Conservation (phyloP, 2,329 filamentous ascomycete species). For the Stachybotrys chartarum region DNA sequence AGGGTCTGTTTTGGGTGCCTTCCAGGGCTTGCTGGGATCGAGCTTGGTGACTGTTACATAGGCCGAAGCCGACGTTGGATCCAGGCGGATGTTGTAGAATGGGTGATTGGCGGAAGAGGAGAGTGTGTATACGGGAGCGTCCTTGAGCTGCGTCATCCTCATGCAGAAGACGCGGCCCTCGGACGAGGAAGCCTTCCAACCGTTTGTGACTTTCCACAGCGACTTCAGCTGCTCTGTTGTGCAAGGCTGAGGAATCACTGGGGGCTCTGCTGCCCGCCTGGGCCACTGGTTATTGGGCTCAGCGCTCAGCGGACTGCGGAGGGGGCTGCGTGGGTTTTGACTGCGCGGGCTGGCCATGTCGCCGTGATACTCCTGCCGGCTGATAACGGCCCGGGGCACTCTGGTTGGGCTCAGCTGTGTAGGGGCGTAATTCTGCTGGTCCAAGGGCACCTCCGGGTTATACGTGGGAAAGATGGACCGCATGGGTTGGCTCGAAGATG, state of each 20-base stretch:
- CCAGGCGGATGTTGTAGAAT: constrained; percentile 59
- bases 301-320: constrained; percentile 13
- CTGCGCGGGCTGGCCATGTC: constrained; percentile 9
- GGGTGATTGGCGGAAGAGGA: constrained; percentile 51
- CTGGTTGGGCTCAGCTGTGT: constrained; percentile 56
- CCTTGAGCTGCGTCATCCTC: constrained; percentile 45
- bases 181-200: constrained; percentile 55
- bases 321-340: constrained; percentile 11
- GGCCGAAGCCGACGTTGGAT: constrained; percentile 57
- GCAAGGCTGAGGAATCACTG: constrained; percentile 40
- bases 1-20: constrained; percentile 26
- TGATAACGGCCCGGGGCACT: constrained; percentile 58
- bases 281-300: constrained; percentile 15
- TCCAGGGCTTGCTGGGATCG: constrained; percentile 53
- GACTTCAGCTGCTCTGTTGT: constrained; percentile 55
- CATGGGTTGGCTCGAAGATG: constrained; percentile 30
- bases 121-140: constrained; percentile 60
- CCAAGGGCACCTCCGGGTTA: constrained; percentile 58
- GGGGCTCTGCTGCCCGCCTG: constrained; percentile 30
- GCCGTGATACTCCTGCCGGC: constrained; percentile 50
- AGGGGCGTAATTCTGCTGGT: constrained; percentile 64
- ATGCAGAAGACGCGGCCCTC: constrained; percentile 55
- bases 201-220: constrained; percentile 64
- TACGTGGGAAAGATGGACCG: constrained; percentile 73
- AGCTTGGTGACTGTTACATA: constrained; percentile 52